Evolutionary conservation across 108 stramenopile genomes (phyloP), one percentile per base, ranked within the genome.

Genomic region (Fistulifera solaris): DNA sequence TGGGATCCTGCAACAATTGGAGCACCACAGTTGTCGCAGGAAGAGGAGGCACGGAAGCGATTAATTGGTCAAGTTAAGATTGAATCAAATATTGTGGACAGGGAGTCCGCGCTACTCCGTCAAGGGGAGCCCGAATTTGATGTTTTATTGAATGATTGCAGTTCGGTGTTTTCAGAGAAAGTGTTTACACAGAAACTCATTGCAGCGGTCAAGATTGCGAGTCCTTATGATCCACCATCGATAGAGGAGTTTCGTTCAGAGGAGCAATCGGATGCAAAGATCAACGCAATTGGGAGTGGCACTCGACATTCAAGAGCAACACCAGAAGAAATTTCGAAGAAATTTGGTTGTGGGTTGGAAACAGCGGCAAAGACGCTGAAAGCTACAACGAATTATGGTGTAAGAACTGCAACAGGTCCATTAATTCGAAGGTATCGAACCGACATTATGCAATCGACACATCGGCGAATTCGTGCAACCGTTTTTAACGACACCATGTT

Each of bases 1-100:
- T 60, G 59, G 59, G 35, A 52, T 14, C 59, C 59, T 38, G 27
- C 17, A n/a, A 19, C 28, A 10, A 22, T 46, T 46, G 44, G 21
- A 46, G 44, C 10, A 18, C 17, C 17, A 3, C 3, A 22, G 21
- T 35, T 35, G 31, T 35, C 31, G 31, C 31, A 35, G 31, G 44
- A 46, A 22, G 19, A 46, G 21, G 44, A 46, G 44, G 21, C 19
- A 21, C 2, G 11, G 19, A 18, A 22, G 17, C 44, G 44, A 18
- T 8, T 35, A 35, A 35, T 35, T 35, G 31, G 31, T 35, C 8
- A 3, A 35, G 31, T 35, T 8, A 35, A 35, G 31, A 35, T 35
- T 6, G 31, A 35, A 3, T 8, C 31, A 3, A 8, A 3, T 8
- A 35, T 35, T 35, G 44, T 46, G 4, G 17, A 18, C 21, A 46